Evolutionary conservation across 441 rosid genomes (phyloP), one percentile per base, ranked within the genome.

Genomic region (Mallotus japonicus): DNA sequence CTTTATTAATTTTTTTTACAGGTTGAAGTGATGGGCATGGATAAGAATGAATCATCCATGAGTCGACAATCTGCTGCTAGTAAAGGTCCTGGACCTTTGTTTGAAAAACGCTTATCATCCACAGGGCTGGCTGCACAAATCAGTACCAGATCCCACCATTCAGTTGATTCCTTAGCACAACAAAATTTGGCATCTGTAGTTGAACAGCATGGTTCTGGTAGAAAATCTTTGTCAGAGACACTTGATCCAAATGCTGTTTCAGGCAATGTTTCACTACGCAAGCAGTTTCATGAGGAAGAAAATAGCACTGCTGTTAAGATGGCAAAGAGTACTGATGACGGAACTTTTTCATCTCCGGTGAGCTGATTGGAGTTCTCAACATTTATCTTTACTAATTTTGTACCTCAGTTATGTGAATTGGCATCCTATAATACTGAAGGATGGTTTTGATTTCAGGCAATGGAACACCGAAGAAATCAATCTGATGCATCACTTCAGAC

Each of bases 141-240:
- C 28, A 80, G 83, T 64, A 81, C 75, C 8, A 90, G 86, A 57
- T 82, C 93, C 58, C 89, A 84, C 83, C 87, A 82, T 55, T 76
- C 82, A 37, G 87, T 85, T 71, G 93, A 87, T 67, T 86, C 92
- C 17, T 77, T 82, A 70, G 85, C 80, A 22, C 85, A 88, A 75
- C 96, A 95, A 76, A 90, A 79, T 82, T 85, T 92, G 74, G 93
- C 91, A 62, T 89, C 97, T 53, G 84, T 84, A 62, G 86, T 87
- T 81, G 97, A 91, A 76, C 90, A 88, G 19, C 97, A 92, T 60
- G 94, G 93, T 54, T 91, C 98, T 62, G 91, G 97, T 65, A 83
- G 99, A 79, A 93, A 86, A 83, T 95, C 98, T 54, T 77, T 91
- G 84, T 95, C 97, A 24, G 97, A 91, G 60, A 83, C 86, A 44